These are phyloP conservation scores for Saccharata proteae DNA, from an alignment of 2,329 filamentous ascomycete species.

Conservation along the genomic window DNA sequence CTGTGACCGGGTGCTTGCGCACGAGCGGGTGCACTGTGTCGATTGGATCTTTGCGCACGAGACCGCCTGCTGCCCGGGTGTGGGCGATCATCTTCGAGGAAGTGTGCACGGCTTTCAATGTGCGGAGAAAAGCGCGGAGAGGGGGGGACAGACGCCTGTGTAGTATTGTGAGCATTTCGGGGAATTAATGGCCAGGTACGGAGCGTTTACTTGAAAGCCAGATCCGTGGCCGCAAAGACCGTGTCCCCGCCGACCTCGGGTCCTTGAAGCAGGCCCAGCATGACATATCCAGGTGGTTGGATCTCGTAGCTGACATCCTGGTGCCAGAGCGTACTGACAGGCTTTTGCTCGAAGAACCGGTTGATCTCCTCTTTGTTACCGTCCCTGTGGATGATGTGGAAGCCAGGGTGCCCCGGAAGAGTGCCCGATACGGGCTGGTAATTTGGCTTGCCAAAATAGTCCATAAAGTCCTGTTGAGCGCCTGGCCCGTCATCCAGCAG, in stretches of 20 bases:
- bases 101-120: constrained; percentile 26
- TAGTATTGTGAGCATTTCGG: not conserved
- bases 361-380: constrained; percentile 32
- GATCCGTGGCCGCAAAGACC: constrained; percentile 32
- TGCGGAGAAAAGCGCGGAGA: constrained; percentile 20
- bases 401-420: constrained; percentile 30
- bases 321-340: constrained; percentile 37
- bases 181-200: not conserved
- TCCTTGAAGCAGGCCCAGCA: constrained; percentile 37
- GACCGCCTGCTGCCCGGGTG: constrained; percentile 28
- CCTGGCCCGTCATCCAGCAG: constrained; percentile 33
- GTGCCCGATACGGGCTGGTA: constrained; percentile 34
- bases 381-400: constrained; percentile 35
- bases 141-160: constrained; percentile 21
- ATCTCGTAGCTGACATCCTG: constrained; percentile 38
- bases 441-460: constrained; percentile 33
- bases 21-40: constrained; percentile 31
- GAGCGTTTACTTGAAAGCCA: constrained; percentile 28
- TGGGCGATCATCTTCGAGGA: constrained; percentile 34
- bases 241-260: constrained; percentile 40
- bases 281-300: constrained; percentile 35
- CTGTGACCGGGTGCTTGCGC: constrained; percentile 36
- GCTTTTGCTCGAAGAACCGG: constrained; percentile 30
- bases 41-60: constrained; percentile 29
- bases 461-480: constrained; percentile 31